A percentile compares a stretch with the other conserved stretches of the same genome.
Conservation (phyloP, 2,329 filamentous ascomycete species). For the Pezicula neosporulosa region DNA sequence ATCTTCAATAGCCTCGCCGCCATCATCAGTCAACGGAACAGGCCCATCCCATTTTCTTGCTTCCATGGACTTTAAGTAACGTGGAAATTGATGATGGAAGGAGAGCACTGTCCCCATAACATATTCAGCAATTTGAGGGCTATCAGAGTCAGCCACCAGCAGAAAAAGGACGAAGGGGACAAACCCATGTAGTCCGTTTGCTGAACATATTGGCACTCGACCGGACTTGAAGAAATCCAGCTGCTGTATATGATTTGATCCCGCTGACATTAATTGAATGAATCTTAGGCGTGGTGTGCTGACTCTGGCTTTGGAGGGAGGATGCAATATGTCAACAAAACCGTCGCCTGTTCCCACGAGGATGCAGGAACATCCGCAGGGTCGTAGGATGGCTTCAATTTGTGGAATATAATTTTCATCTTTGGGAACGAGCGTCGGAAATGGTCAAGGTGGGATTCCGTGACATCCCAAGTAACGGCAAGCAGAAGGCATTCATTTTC, state of each 20-base stretch:
- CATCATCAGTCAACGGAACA: conserved; percentile 7
- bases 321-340: conserved; percentile 29
- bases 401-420: conserved; percentile 33
- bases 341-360: conserved; percentile 37
- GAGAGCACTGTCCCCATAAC: conserved; percentile 33
- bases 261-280: conserved; percentile 41
- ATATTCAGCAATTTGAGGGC: conserved; percentile 38
- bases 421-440: conserved; percentile 33
- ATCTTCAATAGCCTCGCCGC: conserved; percentile 39
- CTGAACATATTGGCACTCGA: conserved; percentile 35
- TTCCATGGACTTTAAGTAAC: conserved; percentile 27
- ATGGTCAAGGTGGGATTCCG: conserved; percentile 20
- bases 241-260: conserved; percentile 37
- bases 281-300: conserved; percentile 34
- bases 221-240: conserved; percentile 31
- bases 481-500: no score
- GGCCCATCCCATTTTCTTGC: conserved; percentile 24
- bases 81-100: conserved; percentile 28
- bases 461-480: no score
- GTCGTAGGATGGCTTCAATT: conserved; percentile 8
- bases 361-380: conserved; percentile 14
- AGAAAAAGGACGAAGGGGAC: conserved; percentile 11
- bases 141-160: conserved; percentile 5
- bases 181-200: conserved; percentile 39
- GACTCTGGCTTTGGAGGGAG: conserved; percentile 27